Base-by-base conservation (phyloP, 2,329 filamentous ascomycete species). In the Graphiopsis chlorocephala region DNA sequence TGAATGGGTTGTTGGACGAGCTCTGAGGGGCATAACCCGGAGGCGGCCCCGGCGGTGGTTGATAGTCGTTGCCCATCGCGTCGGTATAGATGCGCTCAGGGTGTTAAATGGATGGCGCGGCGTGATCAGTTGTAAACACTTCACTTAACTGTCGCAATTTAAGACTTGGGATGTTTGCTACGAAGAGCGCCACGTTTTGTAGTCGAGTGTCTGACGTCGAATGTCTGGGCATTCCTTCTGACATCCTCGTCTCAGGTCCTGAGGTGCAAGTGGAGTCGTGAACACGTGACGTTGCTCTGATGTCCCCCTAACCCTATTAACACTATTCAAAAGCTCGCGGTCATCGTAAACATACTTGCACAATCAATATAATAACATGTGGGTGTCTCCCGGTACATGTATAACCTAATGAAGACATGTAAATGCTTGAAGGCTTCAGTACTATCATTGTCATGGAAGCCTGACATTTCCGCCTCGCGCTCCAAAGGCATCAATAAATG, bases 11-110 rank as follows among this genome's bases (percentile, higher is more conserved):
- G 47, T 64, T 64, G 29, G 68, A 66, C 7, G 38, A 55, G 48
- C 15, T 53, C 63, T 68, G 63, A 61, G 50, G 33, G 48, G 52
- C n/a, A 63, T 70, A 71, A n/a, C 69, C 66, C 25, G 73, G 72
- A 33, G 74, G 73, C 10, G 73, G 72, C 10, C 74, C 74, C 1
- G 71, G 68, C 33, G 75, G 74, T 25, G 75, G 73, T 58, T 70
- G 66, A 58, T 72, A 75, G 28, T 70, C 47, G 38, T 76, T 70
- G 45, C 60, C 52, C 63, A 67, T 67, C 50, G 15, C 20, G 20
- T n/a, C 20, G 50, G 4, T 53, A 12, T 31, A 7, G 50, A 53
- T 10, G 26, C 14, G 26, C 10, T 17, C 1, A 31, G 17, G 28
- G 4, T 53, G 15, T 8, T 8, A 28, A n/a, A 15, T n/a, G 14